Conservation (phyloP, 192 early-diverging fungal genomes). For the Haplosporangium gracile region DNA sequence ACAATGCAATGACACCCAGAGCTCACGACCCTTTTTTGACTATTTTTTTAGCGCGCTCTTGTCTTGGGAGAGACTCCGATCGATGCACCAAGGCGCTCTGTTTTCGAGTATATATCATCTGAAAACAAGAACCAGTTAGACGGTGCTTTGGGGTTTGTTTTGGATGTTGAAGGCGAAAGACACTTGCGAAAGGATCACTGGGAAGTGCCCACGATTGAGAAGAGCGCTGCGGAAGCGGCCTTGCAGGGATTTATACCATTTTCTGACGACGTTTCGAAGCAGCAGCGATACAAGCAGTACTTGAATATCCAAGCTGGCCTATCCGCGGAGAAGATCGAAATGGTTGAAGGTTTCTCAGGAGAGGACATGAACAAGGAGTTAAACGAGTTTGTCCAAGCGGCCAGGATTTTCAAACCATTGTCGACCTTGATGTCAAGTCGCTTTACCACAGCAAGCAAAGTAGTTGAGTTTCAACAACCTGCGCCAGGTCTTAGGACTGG, state of each 20-base stretch:
- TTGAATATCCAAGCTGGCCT: conserved; percentile 75
- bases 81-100: conserved; percentile 71
- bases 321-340: conserved; percentile 24
- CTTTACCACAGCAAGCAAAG: conserved; percentile 69
- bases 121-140: conserved; percentile 77
- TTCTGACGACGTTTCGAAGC: conserved; percentile 75
- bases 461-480: conserved; percentile 45
- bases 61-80: conserved; percentile 81
- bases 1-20: neutral
- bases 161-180: conserved; percentile 54
- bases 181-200: conserved; percentile 35
- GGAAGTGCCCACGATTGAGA: conserved; percentile 67
- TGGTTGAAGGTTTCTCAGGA: conserved; percentile 56
- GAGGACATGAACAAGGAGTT: conserved; percentile 70
- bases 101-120: conserved; percentile 78
- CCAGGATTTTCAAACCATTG: conserved; percentile 80
- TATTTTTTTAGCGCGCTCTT: conserved; percentile 61
- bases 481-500: conserved; percentile 61
- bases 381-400: conserved; percentile 82
- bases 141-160: conserved; percentile 59
- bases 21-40: neutral
- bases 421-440: conserved; percentile 77
- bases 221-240: conserved; percentile 74
- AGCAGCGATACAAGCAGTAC: conserved; percentile 79
- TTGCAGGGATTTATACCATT: conserved; percentile 88